Conservation (phyloP, 371 early-diverging fungal species). For the Mucor saturninus region DNA sequence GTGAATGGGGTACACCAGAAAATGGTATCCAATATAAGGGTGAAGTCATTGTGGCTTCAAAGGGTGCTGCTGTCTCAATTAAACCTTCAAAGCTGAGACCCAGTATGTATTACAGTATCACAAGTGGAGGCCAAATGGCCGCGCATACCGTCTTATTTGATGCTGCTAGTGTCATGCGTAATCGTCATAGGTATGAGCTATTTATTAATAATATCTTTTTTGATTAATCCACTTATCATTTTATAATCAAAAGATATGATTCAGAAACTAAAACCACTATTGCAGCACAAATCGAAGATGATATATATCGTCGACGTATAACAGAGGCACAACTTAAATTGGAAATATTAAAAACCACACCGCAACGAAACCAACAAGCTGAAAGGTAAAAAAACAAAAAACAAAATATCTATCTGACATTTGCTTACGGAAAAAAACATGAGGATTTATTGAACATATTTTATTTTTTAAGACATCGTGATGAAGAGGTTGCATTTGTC, state of each 20-base stretch:
- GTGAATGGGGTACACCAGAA: slow-evolving; percentile 39
- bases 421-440: too few relatives aligned
- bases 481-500: slow-evolving; percentile 23
- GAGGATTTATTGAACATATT: background rate
- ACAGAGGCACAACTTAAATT: slow-evolving; percentile 27
- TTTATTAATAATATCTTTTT: background rate
- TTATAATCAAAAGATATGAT: slow-evolving; percentile 19
- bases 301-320: slow-evolving; percentile 33
- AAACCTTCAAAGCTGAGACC: slow-evolving; percentile 29
- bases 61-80: slow-evolving; percentile 33
- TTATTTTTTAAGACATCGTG: slow-evolving; percentile 19
- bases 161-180: slow-evolving; percentile 24
- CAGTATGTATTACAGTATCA: slow-evolving; percentile 35
- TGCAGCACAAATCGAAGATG: slow-evolving; percentile 35
- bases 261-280: slow-evolving; percentile 19
- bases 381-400: slow-evolving; percentile 8
- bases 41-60: slow-evolving; percentile 28
- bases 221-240: too few relatives aligned
- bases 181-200: slow-evolving; percentile 16
- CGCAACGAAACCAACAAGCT: background rate
- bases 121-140: slow-evolving; percentile 38
- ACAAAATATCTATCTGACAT: too few relatives aligned
- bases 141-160: slow-evolving; percentile 34
- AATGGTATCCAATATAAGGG: slow-evolving; percentile 31
- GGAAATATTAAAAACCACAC: slow-evolving; percentile 18